A percentile compares a stretch with the other conserved stretches of the same genome.
Evolutionary conservation across 208 protist species (phyloP).

Genomic region (Trypanosoma melophagium): DNA sequence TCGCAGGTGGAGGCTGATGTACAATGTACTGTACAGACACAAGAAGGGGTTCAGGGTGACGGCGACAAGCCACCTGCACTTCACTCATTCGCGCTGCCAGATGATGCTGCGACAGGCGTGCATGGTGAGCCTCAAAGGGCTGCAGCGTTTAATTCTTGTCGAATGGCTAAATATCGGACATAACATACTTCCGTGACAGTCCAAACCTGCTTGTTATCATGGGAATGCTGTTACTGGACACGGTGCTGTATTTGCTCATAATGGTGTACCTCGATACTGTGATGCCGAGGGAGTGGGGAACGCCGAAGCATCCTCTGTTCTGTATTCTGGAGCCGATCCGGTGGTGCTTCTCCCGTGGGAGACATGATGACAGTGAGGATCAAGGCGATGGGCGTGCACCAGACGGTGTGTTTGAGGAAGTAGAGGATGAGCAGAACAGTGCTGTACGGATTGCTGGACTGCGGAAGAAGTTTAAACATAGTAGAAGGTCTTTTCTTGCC

Average conservation of each 20-base stretch:
- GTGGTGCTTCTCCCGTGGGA: slow-evolving; percentile 13
- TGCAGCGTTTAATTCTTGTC: too few species aligned
- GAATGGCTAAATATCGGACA: slow-evolving; percentile 22
- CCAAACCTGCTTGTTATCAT: slow-evolving; percentile 16
- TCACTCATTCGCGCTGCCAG: too few species aligned
- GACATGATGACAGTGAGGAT: not conserved
- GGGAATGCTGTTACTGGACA: slow-evolving; percentile 33
- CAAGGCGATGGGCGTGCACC: slow-evolving; percentile 14
- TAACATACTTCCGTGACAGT: slow-evolving; percentile 6
- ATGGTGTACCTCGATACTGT: too few species aligned
- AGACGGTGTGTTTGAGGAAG: slow-evolving; percentile 30
- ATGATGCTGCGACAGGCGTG: too few species aligned
- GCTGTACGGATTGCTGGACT: slow-evolving; percentile 11
- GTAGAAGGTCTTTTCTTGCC: slow-evolving; percentile 50
- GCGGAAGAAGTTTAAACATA: slow-evolving; percentile 32
- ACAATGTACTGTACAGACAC: too few species aligned
- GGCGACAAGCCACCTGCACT: too few species aligned
- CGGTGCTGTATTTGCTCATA: slow-evolving; percentile 32
- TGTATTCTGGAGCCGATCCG: slow-evolving; percentile 13
- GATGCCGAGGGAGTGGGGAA: slow-evolving; percentile 32
- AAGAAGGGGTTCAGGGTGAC: too few species aligned
- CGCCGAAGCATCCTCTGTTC: slow-evolving; percentile 41
- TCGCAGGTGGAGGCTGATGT: too few species aligned
- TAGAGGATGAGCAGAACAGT: slow-evolving; percentile 23
- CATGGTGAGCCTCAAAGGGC: too few species aligned